phyloP scores from a whole-genome alignment of 805 yeast species.

The Wickerhamiella bombiphila region DNA sequence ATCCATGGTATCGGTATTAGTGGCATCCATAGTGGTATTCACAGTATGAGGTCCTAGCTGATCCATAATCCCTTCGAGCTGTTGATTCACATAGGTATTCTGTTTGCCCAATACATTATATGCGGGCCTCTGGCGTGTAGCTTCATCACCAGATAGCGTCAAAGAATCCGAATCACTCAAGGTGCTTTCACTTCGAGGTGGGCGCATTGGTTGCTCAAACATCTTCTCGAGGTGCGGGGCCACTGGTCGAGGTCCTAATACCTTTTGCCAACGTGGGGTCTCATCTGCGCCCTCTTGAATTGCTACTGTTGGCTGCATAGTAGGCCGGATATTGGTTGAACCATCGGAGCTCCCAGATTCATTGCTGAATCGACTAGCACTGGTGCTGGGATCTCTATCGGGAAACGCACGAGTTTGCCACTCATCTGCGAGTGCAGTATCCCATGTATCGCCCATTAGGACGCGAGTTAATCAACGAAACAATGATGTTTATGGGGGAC shows the following conservation, averaged over 20 bases:
- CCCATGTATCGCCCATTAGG: not conserved
- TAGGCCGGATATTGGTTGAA: slow-evolving; percentile 1
- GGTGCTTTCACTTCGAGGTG: not conserved
- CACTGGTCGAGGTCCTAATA: slow-evolving; percentile 1
- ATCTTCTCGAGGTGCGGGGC: not conserved
- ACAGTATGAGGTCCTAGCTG: not conserved
- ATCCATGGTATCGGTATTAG: not conserved
- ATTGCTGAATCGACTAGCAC: not conserved
- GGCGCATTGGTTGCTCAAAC: not conserved
- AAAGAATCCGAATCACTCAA: not conserved
- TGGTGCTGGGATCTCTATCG: not conserved
- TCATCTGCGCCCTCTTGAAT: slow-evolving; percentile 5
- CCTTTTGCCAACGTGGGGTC: slow-evolving; percentile 14
- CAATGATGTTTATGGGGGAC: no score
- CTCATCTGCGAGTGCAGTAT: not conserved
- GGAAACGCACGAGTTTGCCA: not conserved
- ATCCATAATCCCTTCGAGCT: not conserved
- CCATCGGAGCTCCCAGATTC: not conserved
- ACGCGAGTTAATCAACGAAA: no score
- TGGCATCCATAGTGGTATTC: not conserved
- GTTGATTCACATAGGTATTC: slow-evolving; percentile 1
- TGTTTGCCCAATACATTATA: not conserved
- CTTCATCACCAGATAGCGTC: not conserved
- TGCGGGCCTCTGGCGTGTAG: not conserved
- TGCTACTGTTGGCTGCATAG: slow-evolving; percentile 12